Base-by-base conservation (phyloP, 768 basidiomycete genomes). In the Suillus occidentalis region DNA sequence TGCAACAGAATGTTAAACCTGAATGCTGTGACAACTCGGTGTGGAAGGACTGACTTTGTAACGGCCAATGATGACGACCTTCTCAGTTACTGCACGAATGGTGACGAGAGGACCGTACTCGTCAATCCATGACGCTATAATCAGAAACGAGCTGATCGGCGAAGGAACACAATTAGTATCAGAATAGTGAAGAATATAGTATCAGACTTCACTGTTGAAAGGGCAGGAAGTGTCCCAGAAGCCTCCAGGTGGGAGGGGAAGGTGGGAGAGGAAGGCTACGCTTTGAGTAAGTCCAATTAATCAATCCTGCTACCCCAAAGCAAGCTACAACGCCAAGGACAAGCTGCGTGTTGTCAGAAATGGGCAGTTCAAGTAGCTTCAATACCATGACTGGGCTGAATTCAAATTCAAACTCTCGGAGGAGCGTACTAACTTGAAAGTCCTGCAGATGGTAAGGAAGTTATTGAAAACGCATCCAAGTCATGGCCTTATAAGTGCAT, bases 71-170 rank as follows among this genome's bases (percentile, higher is more conserved):
- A 75, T 68, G 43, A 72, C 67, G n/a, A 70, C 67, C 28, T 69
- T 66, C 34, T 75, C 66, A 6, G 31, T 34, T 25, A 65, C 69
- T 55, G 73, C 65, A 36, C 49, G 69, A 49, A 75, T 65, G 4
- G 73, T 68, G 40, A 74, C 61, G 12, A 75, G 53, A 0, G 73
- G 72, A 3, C 70, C 72, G 16, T 73, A 70, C 49, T 67, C 49
- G 50, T 73, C 63, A 25, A 75, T 73, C 74, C 72, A 74, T 25
- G 5, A 4, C 18, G 31, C 53, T 20, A 55, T 18, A 36, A 31
- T 34, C 20, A 34, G 10, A 34, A 55, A 55, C 34, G 20, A 34
- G 4, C 31, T 55, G 9, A n/a, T 20, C 18, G 20, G 10, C 16
- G 9, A 55, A 10, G 34, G 28, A 20, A 49, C 52, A 6, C 16